phyloP scores from a whole-genome alignment of 495 filamentous ascomycete genomes.

The Neurospora sp. region DNA sequence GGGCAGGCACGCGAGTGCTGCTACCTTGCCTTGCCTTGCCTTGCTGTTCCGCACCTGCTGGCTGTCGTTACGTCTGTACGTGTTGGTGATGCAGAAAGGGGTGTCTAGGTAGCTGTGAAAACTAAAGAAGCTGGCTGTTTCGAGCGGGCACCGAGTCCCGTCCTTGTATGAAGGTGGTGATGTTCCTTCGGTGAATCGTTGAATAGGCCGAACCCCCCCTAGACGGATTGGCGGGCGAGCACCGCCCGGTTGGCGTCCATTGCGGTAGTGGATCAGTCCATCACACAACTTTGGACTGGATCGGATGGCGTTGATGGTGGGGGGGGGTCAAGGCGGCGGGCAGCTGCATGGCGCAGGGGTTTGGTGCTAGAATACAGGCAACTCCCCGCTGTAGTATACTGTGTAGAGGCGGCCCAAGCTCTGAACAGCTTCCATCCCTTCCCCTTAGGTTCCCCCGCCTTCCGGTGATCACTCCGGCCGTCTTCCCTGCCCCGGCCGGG shows the following conservation, averaged over 20 bases:
- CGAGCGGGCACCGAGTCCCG: not conserved
- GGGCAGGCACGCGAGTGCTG: constrained; percentile 1
- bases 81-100: not conserved
- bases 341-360: not conserved
- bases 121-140: not conserved
- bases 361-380: not conserved
- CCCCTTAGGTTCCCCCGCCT: not conserved
- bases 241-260: not conserved
- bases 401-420: not conserved
- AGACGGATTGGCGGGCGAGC: not conserved
- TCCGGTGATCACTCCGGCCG: not conserved
- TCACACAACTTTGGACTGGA: not conserved
- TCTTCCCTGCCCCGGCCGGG: not conserved
- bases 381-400: not conserved
- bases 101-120: not conserved
- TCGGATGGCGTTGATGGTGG: not conserved
- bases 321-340: not conserved
- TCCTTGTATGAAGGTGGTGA: not conserved
- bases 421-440: not conserved
- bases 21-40: not conserved
- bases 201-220: not conserved
- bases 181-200: not conserved
- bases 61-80: not conserved
- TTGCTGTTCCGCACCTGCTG: not conserved
- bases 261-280: not conserved